Evolutionary conservation across 495 filamentous ascomycete genomes (phyloP).

Genomic region (Talaromyces liani): DNA sequence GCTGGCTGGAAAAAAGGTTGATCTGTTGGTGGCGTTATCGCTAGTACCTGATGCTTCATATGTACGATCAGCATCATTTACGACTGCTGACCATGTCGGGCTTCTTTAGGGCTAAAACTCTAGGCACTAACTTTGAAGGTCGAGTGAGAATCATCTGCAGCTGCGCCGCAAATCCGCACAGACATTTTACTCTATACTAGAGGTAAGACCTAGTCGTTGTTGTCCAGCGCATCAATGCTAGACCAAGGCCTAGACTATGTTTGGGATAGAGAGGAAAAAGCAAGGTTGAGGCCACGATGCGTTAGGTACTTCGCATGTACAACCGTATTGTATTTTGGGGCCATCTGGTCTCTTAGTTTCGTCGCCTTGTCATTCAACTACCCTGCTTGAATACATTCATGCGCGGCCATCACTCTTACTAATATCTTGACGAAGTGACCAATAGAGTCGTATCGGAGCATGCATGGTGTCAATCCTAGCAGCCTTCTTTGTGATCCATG

Average conservation of each 20-base stretch:
- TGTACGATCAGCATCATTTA: not conserved
- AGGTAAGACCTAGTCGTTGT: not conserved
- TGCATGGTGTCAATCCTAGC: not conserved
- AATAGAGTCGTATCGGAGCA: not conserved
- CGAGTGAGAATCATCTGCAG: not conserved
- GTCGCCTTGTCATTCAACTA: not conserved
- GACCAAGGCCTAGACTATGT: not conserved
- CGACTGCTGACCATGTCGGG: not conserved
- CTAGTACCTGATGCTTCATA: not conserved
- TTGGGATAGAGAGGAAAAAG: not conserved
- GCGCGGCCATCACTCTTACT: not conserved
- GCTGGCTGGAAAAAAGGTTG: not conserved
- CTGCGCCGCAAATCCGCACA: conserved; percentile 9
- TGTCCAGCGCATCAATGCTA: not conserved
- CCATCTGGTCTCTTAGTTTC: not conserved
- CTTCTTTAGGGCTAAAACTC: not conserved
- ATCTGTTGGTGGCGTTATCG: not conserved
- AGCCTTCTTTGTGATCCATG: not conserved
- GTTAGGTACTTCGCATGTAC: not conserved
- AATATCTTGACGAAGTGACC: not conserved
- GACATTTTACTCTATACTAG: not conserved
- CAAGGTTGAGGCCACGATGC: not conserved
- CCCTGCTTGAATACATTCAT: not conserved
- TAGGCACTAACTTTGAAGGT: not conserved
- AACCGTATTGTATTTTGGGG: not conserved